A percentile compares a stretch with the other conserved stretches of the same genome.
phyloP scores from a whole-genome alignment of 2,329 filamentous ascomycete genomes.

The Phialophora verrucosa region DNA sequence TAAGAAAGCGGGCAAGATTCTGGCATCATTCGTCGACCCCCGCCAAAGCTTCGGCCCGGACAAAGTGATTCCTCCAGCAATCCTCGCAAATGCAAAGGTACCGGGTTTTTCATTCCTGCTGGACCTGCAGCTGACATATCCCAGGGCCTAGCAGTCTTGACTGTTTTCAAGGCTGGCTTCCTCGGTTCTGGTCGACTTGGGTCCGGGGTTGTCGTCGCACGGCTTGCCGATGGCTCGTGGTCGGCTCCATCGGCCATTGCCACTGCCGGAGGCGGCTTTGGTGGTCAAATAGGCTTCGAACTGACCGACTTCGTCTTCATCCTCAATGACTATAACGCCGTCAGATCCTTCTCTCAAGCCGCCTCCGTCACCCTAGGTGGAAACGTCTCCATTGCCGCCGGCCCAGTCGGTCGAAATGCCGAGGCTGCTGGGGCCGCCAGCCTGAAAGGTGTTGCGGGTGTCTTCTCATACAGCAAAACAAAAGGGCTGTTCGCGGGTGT shows the following conservation, averaged over 20 bases:
- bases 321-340: constrained; percentile 86
- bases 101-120: neutral
- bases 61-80: constrained; percentile 90
- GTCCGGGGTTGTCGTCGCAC: constrained; percentile 57
- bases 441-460: constrained; percentile 82
- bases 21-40: constrained; percentile 92
- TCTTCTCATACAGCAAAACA: constrained; percentile 98
- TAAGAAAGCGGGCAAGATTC: constrained; percentile 94
- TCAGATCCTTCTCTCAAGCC: constrained; percentile 91
- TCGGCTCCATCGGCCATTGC: constrained; percentile 58
- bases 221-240: constrained; percentile 56
- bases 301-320: constrained; percentile 86
- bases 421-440: constrained; percentile 95
- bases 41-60: constrained; percentile 92
- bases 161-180: constrained; percentile 58
- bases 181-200: constrained; percentile 58
- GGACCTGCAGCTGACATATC: constrained; percentile 21
- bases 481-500: constrained; percentile 97
- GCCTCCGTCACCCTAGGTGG: constrained; percentile 92
- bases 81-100: constrained; percentile 91
- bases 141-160: constrained; percentile 57
- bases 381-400: constrained; percentile 94
- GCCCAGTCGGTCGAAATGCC: constrained; percentile 90
- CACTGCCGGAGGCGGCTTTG: constrained; percentile 56
- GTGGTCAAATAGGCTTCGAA: constrained; percentile 59